phyloP scores from a whole-genome alignment of 2,329 filamentous ascomycete species.

The Diaporthe sp. region DNA sequence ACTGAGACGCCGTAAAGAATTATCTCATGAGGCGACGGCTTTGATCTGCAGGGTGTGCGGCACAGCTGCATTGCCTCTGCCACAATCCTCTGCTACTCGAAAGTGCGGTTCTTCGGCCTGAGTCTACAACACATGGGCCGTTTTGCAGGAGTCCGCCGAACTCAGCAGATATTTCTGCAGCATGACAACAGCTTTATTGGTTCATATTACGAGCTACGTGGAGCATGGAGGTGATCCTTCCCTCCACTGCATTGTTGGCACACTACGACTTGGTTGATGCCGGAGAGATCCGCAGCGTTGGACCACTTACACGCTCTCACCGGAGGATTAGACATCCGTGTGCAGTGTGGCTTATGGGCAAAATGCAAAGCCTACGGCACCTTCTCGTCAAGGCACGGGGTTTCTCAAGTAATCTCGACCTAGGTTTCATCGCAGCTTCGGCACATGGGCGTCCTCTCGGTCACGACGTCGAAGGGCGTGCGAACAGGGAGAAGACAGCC shows the following conservation, averaged over 20 bases:
- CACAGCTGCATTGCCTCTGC: conserved; percentile 1
- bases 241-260: background rate
- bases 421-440: background rate
- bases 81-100: background rate
- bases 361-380: background rate
- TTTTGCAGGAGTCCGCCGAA: background rate
- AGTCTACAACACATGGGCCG: background rate
- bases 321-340: background rate
- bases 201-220: background rate
- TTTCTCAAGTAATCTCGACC: background rate
- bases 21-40: too few relatives aligned
- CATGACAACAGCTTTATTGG: background rate
- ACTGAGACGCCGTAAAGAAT: background rate
- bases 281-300: conserved; percentile 9
- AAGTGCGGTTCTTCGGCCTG: background rate
- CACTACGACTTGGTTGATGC: background rate
- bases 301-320: background rate
- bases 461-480: background rate
- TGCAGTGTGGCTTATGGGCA: background rate
- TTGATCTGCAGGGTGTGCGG: background rate
- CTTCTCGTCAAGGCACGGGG: background rate
- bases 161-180: background rate
- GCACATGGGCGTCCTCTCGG: background rate
- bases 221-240: background rate
- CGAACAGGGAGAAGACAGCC: background rate